Conservation (phyloP, 257 asterid genomes). For the Penstemon eatonii region DNA sequence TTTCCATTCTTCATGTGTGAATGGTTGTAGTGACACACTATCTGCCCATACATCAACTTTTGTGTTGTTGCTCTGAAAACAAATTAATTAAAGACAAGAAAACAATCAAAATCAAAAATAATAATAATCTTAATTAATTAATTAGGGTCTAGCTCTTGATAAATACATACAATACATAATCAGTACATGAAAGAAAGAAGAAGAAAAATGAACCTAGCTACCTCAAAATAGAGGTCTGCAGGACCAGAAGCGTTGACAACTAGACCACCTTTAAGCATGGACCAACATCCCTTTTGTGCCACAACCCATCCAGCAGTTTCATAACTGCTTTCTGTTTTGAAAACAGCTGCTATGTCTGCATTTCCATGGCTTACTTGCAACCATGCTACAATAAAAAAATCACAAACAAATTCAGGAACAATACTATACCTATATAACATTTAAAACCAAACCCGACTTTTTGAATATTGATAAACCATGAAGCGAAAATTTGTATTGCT, state of each 20-base stretch:
- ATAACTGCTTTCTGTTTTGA: conserved; percentile 34
- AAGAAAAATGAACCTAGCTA: not conserved
- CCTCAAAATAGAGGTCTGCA: conserved; percentile 48
- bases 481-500: no score
- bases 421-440: not conserved
- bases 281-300: conserved; percentile 63
- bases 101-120: not conserved
- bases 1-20: conserved; percentile 54
- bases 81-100: no score
- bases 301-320: conserved; percentile 45
- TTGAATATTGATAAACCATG: no score
- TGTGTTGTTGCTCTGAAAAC: conserved; percentile 41
- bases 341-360: conserved; percentile 40
- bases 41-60: conserved; percentile 51
- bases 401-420: not conserved
- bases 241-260: conserved; percentile 41
- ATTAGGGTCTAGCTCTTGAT: no score
- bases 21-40: conserved; percentile 65
- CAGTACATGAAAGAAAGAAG: no score
- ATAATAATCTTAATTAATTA: no score
- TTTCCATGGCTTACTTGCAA: conserved; percentile 56
- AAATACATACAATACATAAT: no score
- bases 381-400: conserved; percentile 50
- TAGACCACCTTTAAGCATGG: conserved; percentile 67
- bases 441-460: no score